Evolutionary conservation across 2,329 filamentous ascomycete species (phyloP), one percentile per base, ranked within the genome.

Genomic region (Zalaria obscura): DNA sequence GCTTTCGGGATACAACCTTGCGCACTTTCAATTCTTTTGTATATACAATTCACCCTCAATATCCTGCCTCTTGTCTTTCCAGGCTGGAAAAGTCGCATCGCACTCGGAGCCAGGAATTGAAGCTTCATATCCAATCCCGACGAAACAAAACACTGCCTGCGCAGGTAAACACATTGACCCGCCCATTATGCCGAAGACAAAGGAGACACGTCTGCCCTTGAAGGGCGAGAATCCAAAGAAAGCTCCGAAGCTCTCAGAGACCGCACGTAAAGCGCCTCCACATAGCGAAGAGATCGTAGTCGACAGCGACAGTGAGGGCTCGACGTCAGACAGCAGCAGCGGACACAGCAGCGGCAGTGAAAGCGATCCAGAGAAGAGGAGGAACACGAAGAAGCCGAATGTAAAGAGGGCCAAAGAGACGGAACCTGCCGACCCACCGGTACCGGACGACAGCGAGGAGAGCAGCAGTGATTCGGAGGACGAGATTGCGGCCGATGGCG

Each of bases 281-380:
- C 45, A 42, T 28, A 29, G n/a, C 48, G 49, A 55, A 41, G 61
- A 64, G 50, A 51, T 56, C 11, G 45, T 63, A 8, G 49, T 36
- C 41, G 39, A 43, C 34, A 49, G 39, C 39, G 50, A 53, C 39
- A 55, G 56, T 43, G 55, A 54, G 25, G 55, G 54, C 25, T 56
- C 56, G 3, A 51, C 55, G 10, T 54, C 35, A 36, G 43, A 48
- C 39, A 40, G 38, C 38, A 29, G 26, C 18, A 35, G 35, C 26
- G 47, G 45, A 25, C 38, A 52, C 3, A 57, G 52, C 34, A 63
- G 57, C 42, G 55, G 56, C 41, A 63, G 57, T 41, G 56, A 55
- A 40, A 59, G 55, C 38, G 55, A 56, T 35, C 38, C 37, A 8
- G 47, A 52, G 11, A 55, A 55, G 27, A 38, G 44, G 32, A 51